Conservation (phyloP, 2,329 filamentous ascomycete species). For the Aspergillus ochraceus region DNA sequence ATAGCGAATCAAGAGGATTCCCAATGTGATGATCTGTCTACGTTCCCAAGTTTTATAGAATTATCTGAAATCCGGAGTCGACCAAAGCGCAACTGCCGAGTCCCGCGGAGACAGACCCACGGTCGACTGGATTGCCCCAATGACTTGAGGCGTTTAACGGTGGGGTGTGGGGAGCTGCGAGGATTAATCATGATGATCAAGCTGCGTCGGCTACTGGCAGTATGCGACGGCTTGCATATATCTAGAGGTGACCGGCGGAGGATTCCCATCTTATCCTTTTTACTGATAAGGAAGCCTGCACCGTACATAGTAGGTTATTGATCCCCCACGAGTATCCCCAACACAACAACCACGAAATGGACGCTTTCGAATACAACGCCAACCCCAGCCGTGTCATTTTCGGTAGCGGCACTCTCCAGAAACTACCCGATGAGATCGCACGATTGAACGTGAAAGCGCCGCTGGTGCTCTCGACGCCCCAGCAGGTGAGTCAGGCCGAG, state of each 20-base stretch:
- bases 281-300: not conserved
- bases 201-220: slow-evolving; percentile 4
- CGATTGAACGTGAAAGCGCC: slow-evolving; percentile 52
- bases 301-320: not conserved
- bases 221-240: not conserved
- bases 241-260: no score
- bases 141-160: slow-evolving; percentile 17
- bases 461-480: slow-evolving; percentile 58
- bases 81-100: slow-evolving; percentile 12
- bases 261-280: not conserved
- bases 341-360: slow-evolving; percentile 36
- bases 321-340: slow-evolving; percentile 5
- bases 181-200: slow-evolving; percentile 29
- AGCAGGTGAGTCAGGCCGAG: slow-evolving; percentile 50
- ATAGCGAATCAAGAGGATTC: not conserved
- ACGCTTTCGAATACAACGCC: slow-evolving; percentile 57
- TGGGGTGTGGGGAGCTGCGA: slow-evolving; percentile 20
- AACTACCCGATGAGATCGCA: slow-evolving; percentile 44
- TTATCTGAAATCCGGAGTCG: not conserved
- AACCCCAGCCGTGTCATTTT: slow-evolving; percentile 58
- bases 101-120: slow-evolving; percentile 17
- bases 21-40: not conserved
- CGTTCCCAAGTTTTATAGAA: no score
- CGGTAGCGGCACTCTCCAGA: slow-evolving; percentile 55
- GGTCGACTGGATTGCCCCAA: slow-evolving; percentile 14